These are phyloP conservation scores for Candida sp. DNA, from an alignment of 1,139 yeast genomes.

Conservation along the genomic window DNA sequence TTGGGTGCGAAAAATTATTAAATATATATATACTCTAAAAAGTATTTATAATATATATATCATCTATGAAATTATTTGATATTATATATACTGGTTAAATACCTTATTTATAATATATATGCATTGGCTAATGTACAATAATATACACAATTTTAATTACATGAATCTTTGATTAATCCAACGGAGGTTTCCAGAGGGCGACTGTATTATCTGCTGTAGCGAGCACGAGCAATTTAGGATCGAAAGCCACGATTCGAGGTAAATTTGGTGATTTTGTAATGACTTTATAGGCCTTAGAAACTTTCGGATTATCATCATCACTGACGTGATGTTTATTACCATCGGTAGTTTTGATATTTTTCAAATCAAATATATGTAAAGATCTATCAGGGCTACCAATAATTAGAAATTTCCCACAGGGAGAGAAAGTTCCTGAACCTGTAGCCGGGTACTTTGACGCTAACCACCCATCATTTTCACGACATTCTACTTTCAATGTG, in stretches of 20 bases:
- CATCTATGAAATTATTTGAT: too few relatives aligned
- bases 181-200: conserved; percentile 35
- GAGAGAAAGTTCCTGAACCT: conserved; percentile 69
- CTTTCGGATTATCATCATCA: conserved; percentile 17
- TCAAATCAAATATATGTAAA: conserved; percentile 63
- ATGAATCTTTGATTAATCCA: not conserved
- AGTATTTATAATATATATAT: too few relatives aligned
- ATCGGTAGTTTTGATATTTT: conserved; percentile 27
- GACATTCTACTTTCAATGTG: conserved; percentile 24
- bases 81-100: too few relatives aligned
- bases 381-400: conserved; percentile 60
- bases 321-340: conserved; percentile 15
- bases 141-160: too few relatives aligned
- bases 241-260: conserved; percentile 68
- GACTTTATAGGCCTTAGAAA: conserved; percentile 10
- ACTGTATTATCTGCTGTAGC: conserved; percentile 75
- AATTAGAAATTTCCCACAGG: conserved; percentile 75
- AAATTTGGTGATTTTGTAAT: conserved; percentile 26
- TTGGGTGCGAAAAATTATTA: not conserved
- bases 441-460: conserved; percentile 46
- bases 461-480: conserved; percentile 17
- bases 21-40: too few relatives aligned
- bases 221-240: conserved; percentile 73
- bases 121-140: too few relatives aligned
- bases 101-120: too few relatives aligned